phyloP scores from a whole-genome alignment of 139 green algal species.

The Tetradesmus obliquus region DNA sequence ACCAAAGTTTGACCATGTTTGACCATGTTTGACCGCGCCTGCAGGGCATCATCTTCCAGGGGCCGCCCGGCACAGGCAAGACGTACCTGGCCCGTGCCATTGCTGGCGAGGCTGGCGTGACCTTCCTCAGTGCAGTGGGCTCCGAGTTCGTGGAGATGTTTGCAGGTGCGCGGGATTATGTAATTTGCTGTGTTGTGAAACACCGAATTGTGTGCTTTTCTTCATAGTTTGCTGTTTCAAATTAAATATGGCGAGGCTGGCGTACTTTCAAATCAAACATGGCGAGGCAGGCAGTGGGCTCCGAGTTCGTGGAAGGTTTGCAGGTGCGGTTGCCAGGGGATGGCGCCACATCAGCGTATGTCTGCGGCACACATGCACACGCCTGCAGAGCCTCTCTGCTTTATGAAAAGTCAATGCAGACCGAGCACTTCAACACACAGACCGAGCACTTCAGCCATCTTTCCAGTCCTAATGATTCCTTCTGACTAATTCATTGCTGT shows the following conservation, averaged over 20 bases:
- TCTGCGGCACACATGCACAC: neutral
- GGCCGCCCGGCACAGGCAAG: slow-evolving; percentile 77
- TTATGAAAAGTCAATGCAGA: no score
- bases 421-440: no score
- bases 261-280: no score
- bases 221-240: no score
- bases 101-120: slow-evolving; percentile 64
- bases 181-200: neutral
- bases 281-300: neutral
- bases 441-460: no score
- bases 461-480: no score
- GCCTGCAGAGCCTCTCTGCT: no score
- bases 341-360: neutral
- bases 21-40: neutral
- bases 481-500: no score
- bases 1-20: neutral
- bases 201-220: no score
- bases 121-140: slow-evolving; percentile 61
- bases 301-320: neutral
- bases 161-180: slow-evolving; percentile 10
- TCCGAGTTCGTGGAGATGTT: slow-evolving; percentile 85
- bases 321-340: neutral
- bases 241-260: no score
- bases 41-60: slow-evolving; percentile 72
- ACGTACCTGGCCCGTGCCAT: slow-evolving; percentile 77